Conservation (phyloP, 1,284 basidiomycete species). For the Pseudozyma sp. region DNA sequence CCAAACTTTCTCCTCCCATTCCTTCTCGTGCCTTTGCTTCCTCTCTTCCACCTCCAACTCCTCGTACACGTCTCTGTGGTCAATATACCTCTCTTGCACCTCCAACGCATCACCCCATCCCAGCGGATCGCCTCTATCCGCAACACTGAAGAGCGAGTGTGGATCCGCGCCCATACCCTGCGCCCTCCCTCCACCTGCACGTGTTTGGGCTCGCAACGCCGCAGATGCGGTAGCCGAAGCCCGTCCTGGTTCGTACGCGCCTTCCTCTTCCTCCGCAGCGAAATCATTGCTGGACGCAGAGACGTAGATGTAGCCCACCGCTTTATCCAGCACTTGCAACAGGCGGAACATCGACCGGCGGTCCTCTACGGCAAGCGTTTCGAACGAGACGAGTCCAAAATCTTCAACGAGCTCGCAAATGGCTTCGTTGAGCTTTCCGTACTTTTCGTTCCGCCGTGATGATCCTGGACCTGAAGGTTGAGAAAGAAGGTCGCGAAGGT, state of each 20-base stretch:
- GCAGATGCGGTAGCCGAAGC: slow-evolving; percentile 36
- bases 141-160: slow-evolving; percentile 54
- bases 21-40: slow-evolving; percentile 40
- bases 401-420: slow-evolving; percentile 94
- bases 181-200: background rate
- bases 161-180: slow-evolving; percentile 44
- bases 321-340: slow-evolving; percentile 63
- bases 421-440: slow-evolving; percentile 79
- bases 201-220: slow-evolving; percentile 23
- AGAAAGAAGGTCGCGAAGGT: slow-evolving; percentile 81
- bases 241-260: slow-evolving; percentile 38
- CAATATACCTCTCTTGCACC: slow-evolving; percentile 62
- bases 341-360: slow-evolving; percentile 64
- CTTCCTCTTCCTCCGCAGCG: slow-evolving; percentile 31
- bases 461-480: slow-evolving; percentile 42
- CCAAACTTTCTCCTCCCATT: slow-evolving; percentile 47
- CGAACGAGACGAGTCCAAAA: slow-evolving; percentile 92
- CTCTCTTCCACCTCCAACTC: slow-evolving; percentile 37
- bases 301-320: slow-evolving; percentile 64
- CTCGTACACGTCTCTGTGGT: slow-evolving; percentile 46
- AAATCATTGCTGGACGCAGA: slow-evolving; percentile 15
- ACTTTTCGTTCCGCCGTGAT: slow-evolving; percentile 44
- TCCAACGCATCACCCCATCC: slow-evolving; percentile 61
- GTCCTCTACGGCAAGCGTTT: slow-evolving; percentile 80
- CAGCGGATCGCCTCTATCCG: slow-evolving; percentile 51